Percentiles rank a stretch among this genome's conserved stretches.
Conservation (phyloP, 2,329 filamentous ascomycete genomes). For the Colletotrichum camelliae region DNA sequence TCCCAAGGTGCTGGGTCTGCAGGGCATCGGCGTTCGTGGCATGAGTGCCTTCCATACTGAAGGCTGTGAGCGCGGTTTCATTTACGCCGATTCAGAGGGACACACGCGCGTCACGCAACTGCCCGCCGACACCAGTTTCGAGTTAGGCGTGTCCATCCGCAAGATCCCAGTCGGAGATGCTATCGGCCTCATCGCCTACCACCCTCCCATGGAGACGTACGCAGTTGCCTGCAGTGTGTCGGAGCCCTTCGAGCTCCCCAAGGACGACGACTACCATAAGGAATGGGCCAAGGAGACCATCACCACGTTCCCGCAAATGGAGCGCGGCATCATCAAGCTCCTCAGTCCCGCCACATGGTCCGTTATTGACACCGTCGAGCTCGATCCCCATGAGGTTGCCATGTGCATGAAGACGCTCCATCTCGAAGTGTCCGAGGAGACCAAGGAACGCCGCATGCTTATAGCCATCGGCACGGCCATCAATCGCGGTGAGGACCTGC, state of each 20-base stretch:
- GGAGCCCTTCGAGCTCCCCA: slow-evolving; percentile 81
- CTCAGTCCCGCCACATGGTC: slow-evolving; percentile 79
- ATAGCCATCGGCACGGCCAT: slow-evolving; percentile 86
- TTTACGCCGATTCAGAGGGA: slow-evolving; percentile 78
- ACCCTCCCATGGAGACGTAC: slow-evolving; percentile 76
- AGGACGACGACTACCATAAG: slow-evolving; percentile 82
- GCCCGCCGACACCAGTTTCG: slow-evolving; percentile 70
- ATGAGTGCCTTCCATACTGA: slow-evolving; percentile 80
- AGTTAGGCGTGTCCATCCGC: slow-evolving; percentile 76
- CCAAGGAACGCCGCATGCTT: slow-evolving; percentile 82
- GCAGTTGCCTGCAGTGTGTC: slow-evolving; percentile 72
- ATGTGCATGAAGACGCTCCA: slow-evolving; percentile 84
- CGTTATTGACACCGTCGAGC: slow-evolving; percentile 75
- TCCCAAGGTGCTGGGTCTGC: slow-evolving; percentile 77
- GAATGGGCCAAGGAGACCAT: slow-evolving; percentile 80
- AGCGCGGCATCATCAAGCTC: slow-evolving; percentile 77
- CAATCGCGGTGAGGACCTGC: slow-evolving; percentile 87
- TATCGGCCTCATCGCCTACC: slow-evolving; percentile 76
- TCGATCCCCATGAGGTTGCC: slow-evolving; percentile 78
- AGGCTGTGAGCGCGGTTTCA: slow-evolving; percentile 81
- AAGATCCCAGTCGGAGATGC: slow-evolving; percentile 76
- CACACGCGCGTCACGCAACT: slow-evolving; percentile 77
- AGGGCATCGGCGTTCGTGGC: slow-evolving; percentile 70
- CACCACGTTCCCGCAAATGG: slow-evolving; percentile 67
- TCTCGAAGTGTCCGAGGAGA: slow-evolving; percentile 89